phyloP scores from a whole-genome alignment of 805 yeast species.

The Ogataea pini region DNA sequence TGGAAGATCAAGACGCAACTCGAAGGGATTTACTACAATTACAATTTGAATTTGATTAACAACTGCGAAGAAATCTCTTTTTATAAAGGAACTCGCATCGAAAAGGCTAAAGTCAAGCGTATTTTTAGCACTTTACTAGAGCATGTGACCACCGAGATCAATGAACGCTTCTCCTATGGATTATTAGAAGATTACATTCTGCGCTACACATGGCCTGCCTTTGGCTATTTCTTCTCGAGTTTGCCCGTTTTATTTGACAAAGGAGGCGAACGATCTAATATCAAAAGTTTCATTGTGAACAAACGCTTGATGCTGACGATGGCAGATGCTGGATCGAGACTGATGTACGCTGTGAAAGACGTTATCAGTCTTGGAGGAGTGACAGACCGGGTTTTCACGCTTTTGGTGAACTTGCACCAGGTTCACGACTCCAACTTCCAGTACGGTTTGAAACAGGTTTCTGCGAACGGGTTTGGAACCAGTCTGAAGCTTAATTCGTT shows the following conservation, averaged over 20 bases:
- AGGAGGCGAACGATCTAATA: conserved; percentile 52
- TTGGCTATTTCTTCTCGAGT: conserved; percentile 90
- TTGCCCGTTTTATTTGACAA: conserved; percentile 73
- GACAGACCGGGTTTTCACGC: conserved; percentile 79
- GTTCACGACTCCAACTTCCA: conserved; percentile 67
- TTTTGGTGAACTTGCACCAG: conserved; percentile 76
- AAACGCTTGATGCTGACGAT: conserved; percentile 85
- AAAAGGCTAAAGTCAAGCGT: conserved; percentile 61
- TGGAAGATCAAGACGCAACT: conserved; percentile 71
- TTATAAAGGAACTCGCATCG: conserved; percentile 84
- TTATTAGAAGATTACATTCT: conserved; percentile 82
- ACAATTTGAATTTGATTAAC: conserved; percentile 79
- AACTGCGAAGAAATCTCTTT: conserved; percentile 94
- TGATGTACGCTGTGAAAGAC: conserved; percentile 93
- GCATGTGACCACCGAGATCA: conserved; percentile 38
- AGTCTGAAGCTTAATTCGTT: conserved; percentile 32
- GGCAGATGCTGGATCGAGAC: conserved; percentile 93
- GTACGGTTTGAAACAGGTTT: conserved; percentile 40
- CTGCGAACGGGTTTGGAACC: conserved; percentile 35
- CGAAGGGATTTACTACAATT: conserved; percentile 87
- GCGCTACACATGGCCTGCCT: conserved; percentile 92
- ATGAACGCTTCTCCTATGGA: conserved; percentile 67
- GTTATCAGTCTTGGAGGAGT: conserved; percentile 88
- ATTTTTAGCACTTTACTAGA: conserved; percentile 55
- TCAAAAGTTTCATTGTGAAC: conserved; percentile 88